Conservation (phyloP, 192 early-diverging fungal species). For the Coemansia aciculifera region DNA sequence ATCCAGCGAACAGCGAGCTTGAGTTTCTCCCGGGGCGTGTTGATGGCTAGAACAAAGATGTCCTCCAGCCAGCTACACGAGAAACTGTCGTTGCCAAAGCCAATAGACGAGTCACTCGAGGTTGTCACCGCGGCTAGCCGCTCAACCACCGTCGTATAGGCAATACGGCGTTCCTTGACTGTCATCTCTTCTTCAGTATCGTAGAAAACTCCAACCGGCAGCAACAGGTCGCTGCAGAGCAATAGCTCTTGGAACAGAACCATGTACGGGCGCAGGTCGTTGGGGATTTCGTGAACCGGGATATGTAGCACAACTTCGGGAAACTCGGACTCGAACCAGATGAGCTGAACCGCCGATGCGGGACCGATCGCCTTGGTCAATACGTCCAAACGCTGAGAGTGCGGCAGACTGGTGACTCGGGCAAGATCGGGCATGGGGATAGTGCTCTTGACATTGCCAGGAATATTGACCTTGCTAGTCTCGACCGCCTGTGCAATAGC, state of each 20-base stretch:
- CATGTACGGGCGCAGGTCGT: constrained; percentile 65
- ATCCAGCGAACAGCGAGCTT: constrained; percentile 52
- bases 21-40: constrained; percentile 25
- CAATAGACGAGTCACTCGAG: constrained; percentile 48
- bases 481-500: constrained; percentile 53
- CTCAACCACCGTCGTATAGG: constrained; percentile 38
- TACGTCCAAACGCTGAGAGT: constrained; percentile 6
- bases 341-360: constrained; percentile 59
- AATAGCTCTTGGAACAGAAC: constrained; percentile 78
- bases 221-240: constrained; percentile 58
- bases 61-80: constrained; percentile 58
- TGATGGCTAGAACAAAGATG: constrained; percentile 58
- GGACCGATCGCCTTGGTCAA: constrained; percentile 33
- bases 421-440: constrained; percentile 58
- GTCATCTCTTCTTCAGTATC: constrained; percentile 16
- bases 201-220: constrained; percentile 53
- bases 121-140: constrained; percentile 55
- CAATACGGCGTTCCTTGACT: constrained; percentile 11
- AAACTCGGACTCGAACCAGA: constrained; percentile 70
- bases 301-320: constrained; percentile 60
- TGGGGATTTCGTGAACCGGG: constrained; percentile 57
- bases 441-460: constrained; percentile 53
- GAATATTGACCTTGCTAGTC: constrained; percentile 41
- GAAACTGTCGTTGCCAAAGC: constrained; percentile 53
- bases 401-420: constrained; percentile 16